phyloP scores from a whole-genome alignment of 2,329 filamentous ascomycete species.

The Fusarium keratoplasticum region DNA sequence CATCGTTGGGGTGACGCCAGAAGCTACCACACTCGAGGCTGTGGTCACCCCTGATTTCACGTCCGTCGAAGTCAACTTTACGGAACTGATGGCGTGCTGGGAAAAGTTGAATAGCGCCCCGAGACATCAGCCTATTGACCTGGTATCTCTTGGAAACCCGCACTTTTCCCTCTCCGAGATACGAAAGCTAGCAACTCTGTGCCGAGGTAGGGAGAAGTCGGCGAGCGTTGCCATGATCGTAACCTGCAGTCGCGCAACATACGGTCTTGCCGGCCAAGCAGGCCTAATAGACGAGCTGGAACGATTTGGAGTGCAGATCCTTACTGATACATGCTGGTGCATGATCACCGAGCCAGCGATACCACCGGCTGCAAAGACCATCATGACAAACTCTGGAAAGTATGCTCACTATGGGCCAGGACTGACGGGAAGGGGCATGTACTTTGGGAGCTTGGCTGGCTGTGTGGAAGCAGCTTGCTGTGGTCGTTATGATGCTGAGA shows the following conservation, averaged over 20 bases:
- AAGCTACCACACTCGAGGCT: constrained; percentile 38
- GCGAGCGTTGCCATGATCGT: constrained; percentile 26
- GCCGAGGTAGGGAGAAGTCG: constrained; percentile 41
- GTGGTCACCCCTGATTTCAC: neutral
- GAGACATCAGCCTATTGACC: constrained; percentile 40
- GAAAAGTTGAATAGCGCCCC: constrained; percentile 25
- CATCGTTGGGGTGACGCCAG: constrained; percentile 53
- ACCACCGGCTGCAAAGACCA: constrained; percentile 35
- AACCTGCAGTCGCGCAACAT: constrained; percentile 10
- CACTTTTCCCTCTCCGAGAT: constrained; percentile 57
- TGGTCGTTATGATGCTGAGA: constrained; percentile 3
- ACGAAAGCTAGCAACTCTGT: constrained; percentile 46
- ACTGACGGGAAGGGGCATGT: constrained; percentile 33
- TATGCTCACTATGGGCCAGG: constrained; percentile 57
- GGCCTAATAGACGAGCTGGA: constrained; percentile 48
- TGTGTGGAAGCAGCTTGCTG: constrained; percentile 42
- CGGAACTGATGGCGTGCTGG: neutral
- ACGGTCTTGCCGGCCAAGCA: constrained; percentile 31
- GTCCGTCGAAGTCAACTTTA: neutral
- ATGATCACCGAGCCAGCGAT: constrained; percentile 57
- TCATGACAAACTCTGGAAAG: constrained; percentile 60
- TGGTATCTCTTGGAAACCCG: constrained; percentile 59
- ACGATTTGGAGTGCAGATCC: constrained; percentile 51
- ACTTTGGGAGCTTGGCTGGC: constrained; percentile 39
- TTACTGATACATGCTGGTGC: constrained; percentile 62